Percentiles rank a stretch among this genome's conserved stretches.
These are phyloP conservation scores for Aspergillus bridgeri DNA, from an alignment of 495 filamentous ascomycete species.

Conservation along the genomic window DNA sequence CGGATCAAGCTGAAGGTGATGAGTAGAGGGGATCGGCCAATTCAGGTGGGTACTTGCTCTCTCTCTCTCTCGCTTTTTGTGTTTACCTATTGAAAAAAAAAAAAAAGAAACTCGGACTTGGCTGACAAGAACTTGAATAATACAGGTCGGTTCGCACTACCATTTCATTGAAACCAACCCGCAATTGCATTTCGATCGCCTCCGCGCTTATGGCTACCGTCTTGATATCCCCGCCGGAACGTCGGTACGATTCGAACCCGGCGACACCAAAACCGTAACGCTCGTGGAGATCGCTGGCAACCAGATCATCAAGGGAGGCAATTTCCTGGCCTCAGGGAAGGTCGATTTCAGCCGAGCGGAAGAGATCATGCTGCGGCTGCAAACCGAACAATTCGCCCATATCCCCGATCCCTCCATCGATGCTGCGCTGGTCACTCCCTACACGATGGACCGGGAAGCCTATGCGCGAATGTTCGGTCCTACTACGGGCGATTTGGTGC, in stretches of 20 bases:
- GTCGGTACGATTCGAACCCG: constrained; percentile 91
- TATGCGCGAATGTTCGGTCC: constrained; percentile 93
- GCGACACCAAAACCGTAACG: constrained; percentile 88
- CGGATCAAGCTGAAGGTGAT: constrained; percentile 72
- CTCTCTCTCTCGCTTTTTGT: too few relatives aligned
- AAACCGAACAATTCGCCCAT: constrained; percentile 74
- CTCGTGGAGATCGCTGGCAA: constrained; percentile 87
- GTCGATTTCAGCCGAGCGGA: constrained; percentile 60
- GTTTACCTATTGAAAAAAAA: too few relatives aligned
- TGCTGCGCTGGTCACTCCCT: constrained; percentile 50
- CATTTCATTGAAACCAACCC: constrained; percentile 95
- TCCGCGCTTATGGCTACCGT: constrained; percentile 76
- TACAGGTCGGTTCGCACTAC: constrained; percentile 87
- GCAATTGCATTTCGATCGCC: constrained; percentile 86
- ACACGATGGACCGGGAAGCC: constrained; percentile 69
- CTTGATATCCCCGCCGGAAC: constrained; percentile 91
- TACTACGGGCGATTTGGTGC: constrained; percentile 78
- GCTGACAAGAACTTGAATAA: background rate
- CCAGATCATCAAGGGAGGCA: constrained; percentile 81
- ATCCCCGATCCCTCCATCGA: constrained; percentile 60
- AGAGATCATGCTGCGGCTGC: constrained; percentile 63
- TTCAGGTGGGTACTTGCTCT: constrained; percentile 58
- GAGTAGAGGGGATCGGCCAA: constrained; percentile 85
- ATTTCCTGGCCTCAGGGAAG: constrained; percentile 67
- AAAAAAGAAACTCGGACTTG: background rate